Evolutionary conservation across 495 filamentous ascomycete species (phyloP), one percentile per base, ranked within the genome.

Genomic region (Penicillium cinerascens): DNA sequence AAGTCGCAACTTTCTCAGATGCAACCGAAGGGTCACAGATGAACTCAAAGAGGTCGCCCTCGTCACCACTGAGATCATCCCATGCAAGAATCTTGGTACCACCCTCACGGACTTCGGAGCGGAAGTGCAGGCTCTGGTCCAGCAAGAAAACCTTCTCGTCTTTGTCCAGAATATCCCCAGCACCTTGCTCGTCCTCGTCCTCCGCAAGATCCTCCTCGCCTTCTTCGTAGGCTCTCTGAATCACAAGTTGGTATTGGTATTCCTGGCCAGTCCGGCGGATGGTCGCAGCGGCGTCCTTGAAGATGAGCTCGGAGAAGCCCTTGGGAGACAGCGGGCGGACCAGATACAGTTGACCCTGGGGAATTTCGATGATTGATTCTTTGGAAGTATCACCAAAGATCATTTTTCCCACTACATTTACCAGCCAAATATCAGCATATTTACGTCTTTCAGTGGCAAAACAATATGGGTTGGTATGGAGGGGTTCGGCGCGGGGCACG

Each of bases 101-200:
- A 15, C 84, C 83, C 42, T 89, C 85, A 47, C 91, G 79, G 48
- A 86, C 81, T 56, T 92, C 87, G 6, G 86, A 87, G 20, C 92
- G 85, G 59, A 98, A 92, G 60, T 92, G 92, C 29, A 98, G 78
- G 44, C 80, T 81, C 64, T 96, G 87, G 76, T 98, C 93, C 6
- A 98, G 86, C 17, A 97, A 73, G 69, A 98, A 98, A 1, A 85
- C 90, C 76, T 96, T 96, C 75, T 98, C 93, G 84, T 98, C 93
- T 58, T 88, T 88, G 54, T 96, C 91, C 15, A 80, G 68, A 22
- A 55, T 64, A 58, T 90, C 86, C 26, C 76, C 78, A 26, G 82
- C 86, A 47, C 81, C 84, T 65, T 95, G 86, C 44, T 92, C 89
- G 60, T 90, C 88, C 49, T 92, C 88, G 58, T 86, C 86, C 55